Base-by-base conservation (phyloP, 139 green algal genomes). In the Gonium pectorale region DNA sequence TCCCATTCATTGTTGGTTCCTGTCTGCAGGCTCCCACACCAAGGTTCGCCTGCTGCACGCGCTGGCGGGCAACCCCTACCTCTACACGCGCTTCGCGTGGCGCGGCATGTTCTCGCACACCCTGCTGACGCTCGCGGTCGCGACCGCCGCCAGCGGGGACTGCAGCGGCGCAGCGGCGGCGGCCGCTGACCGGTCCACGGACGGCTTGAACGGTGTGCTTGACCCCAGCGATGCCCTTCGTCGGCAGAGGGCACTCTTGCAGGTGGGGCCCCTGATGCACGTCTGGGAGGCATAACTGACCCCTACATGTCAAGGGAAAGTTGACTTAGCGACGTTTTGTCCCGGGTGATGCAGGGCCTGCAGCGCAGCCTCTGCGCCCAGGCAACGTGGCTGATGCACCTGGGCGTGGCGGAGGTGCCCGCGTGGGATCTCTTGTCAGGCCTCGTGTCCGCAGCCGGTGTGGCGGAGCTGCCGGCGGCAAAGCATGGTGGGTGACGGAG, bases 61-160 rank as follows among this genome's bases (percentile, higher is more conserved):
- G n/a, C 41, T 84, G 44, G 40, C 44, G 31, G 19, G 19, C 78
- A 84, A 84, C 64, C 78, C 78, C 29, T 75, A 75, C 63, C 78
- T 84, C 33, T 74, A 40, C 78, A 84, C 63, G 44, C 33, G 62
- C 62, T 52, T 2, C 44, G 31, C 38, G 0, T 84, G 78, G 78
- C 33, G 3, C 3, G 62, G 78, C 22, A 17, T 84, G 6, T 41
- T 84, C 24, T 38, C 43, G 5, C 7, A 44, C 35, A 40, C 29
- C 26, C 78, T 84, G 43, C 13, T 51, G 0, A 41, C 29, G 0
- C 11, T 49, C 24, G 74, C 74, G n/a, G 40, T 44, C 56, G 56
- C 19, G 13, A 56, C 29, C 27, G 51, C 71, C n/a, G n/a, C n/a
- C n/a, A n/a, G n/a, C n/a, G n/a, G n/a, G n/a, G n/a, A n/a, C n/a